These are phyloP conservation scores for Trametes elegans DNA, from an alignment of 768 basidiomycete genomes.

Conservation along the genomic window DNA sequence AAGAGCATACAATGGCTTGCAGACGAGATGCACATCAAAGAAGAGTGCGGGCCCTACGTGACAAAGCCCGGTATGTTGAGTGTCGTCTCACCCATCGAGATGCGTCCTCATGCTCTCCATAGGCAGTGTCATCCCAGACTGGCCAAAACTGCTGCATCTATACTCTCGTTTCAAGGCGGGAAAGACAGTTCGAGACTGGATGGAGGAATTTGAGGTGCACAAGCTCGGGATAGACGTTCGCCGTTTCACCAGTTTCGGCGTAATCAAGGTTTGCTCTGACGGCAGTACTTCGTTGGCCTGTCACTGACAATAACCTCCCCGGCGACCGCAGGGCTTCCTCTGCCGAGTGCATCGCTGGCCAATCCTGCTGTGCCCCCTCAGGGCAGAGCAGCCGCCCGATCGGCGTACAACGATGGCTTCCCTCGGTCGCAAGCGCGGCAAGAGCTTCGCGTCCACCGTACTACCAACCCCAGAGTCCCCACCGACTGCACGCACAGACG, in stretches of 20 bases:
- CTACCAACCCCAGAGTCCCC: not conserved
- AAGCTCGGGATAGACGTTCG: slow-evolving; percentile 81
- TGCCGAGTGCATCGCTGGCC: slow-evolving; percentile 94
- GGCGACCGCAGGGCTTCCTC: slow-evolving; percentile 88
- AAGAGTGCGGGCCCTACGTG: slow-evolving; percentile 92
- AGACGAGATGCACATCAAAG: slow-evolving; percentile 76
- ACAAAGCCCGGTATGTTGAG: slow-evolving; percentile 59
- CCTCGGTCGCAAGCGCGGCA: slow-evolving; percentile 22
- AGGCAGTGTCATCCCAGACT: slow-evolving; percentile 70
- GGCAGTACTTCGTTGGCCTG: no score
- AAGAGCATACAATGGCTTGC: slow-evolving; percentile 87
- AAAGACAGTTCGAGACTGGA: slow-evolving; percentile 85
- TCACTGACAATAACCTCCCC: no score
- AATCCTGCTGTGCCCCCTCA: slow-evolving; percentile 45
- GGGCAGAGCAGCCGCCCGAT: not conserved
- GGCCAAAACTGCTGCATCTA: slow-evolving; percentile 82
- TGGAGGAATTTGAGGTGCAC: slow-evolving; percentile 70
- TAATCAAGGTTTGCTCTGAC: slow-evolving; percentile 72
- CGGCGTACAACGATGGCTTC: slow-evolving; percentile 10
- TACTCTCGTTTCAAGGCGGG: slow-evolving; percentile 87
- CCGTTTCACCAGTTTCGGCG: slow-evolving; percentile 95
- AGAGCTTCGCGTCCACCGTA: slow-evolving; percentile 12
- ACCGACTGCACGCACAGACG: not conserved
- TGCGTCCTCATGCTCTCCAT: not conserved
- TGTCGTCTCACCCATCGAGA: not conserved